Conservation (phyloP, 352 stramenopile species). For the Globisporangium iwayamae region DNA sequence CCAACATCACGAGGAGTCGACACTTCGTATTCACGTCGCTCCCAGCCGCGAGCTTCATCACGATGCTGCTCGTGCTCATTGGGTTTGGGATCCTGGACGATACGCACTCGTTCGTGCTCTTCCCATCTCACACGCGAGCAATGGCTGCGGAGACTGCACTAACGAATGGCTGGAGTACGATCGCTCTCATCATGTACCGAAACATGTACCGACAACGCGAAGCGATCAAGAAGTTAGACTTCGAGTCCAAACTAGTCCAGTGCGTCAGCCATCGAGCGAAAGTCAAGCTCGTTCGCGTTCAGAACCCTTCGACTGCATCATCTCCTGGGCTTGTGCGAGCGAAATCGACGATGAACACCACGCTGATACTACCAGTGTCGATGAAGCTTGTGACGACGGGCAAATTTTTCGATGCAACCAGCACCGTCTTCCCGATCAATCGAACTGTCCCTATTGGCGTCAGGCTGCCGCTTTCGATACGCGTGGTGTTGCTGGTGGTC, state of each 20-base stretch:
- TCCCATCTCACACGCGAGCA: neutral
- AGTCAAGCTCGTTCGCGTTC: conserved; percentile 7
- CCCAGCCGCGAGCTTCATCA: neutral
- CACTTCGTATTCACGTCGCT: neutral
- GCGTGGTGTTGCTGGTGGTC: neutral
- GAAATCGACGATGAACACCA: neutral
- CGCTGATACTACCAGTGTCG: neutral
- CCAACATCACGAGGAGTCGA: conserved; percentile 15
- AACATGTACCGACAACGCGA: conserved; percentile 3
- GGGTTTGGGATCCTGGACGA: neutral
- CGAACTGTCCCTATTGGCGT: neutral
- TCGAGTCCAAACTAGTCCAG: conserved; percentile 1
- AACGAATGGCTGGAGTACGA: conserved; percentile 5
- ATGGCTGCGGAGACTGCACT: neutral
- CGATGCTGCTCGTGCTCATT: neutral
- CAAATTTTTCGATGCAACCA: conserved; percentile 1
- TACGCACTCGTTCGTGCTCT: neutral
- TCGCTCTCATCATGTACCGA: neutral
- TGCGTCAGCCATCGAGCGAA: neutral
- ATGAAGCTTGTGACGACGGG: neutral
- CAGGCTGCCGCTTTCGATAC: neutral
- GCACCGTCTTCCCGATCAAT: neutral
- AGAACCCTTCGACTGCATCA: neutral
- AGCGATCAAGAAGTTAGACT: neutral
- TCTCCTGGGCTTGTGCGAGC: neutral